Evolutionary conservation across 2,329 filamentous ascomycete species (phyloP).

Genomic region (Chaetomiaceae sp.): DNA sequence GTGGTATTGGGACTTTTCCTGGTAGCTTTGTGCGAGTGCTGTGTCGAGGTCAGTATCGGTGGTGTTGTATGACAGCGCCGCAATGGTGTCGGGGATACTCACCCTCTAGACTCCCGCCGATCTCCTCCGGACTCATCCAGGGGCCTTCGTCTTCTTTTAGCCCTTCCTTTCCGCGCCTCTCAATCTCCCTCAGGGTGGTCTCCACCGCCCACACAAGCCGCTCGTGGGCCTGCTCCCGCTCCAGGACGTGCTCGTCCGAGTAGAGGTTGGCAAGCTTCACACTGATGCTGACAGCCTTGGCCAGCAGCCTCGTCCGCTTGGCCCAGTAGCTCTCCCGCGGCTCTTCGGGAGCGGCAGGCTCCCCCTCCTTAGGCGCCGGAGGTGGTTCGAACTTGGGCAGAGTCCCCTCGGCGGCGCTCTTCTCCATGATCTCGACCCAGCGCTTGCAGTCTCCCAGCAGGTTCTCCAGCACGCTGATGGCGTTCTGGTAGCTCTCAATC

Average conservation of each 20-base stretch:
- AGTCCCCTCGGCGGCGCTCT: constrained; percentile 43
- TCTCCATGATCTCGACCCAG: constrained; percentile 55
- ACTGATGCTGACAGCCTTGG: constrained; percentile 68
- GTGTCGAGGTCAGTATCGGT: constrained; percentile 25
- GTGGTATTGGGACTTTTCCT: constrained; percentile 67
- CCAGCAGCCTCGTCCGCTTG: constrained; percentile 62
- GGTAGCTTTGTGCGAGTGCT: constrained; percentile 74
- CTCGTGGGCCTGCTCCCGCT: constrained; percentile 70
- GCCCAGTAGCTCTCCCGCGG: constrained; percentile 47
- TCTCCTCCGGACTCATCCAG: constrained; percentile 66
- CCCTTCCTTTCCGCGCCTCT: constrained; percentile 61
- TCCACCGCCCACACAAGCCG: constrained; percentile 77
- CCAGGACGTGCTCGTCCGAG: constrained; percentile 66
- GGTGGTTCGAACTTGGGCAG: constrained; percentile 30
- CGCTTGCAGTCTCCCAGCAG: constrained; percentile 63
- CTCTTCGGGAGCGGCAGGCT: constrained; percentile 23
- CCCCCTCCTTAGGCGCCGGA: constrained; percentile 12
- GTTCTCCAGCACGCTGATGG: constrained; percentile 74
- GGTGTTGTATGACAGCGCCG: no score
- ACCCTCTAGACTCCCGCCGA: constrained; percentile 71
- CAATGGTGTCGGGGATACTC: constrained; percentile 18
- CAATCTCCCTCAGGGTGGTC: constrained; percentile 68
- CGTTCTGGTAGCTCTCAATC: constrained; percentile 62
- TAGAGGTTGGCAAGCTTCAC: constrained; percentile 86
- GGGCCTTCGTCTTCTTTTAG: constrained; percentile 64